A percentile compares a stretch with the other conserved stretches of the same genome.
Evolutionary conservation across 78 protist genomes (phyloP).

Genomic region (Dictyostelium brefeldianum): DNA sequence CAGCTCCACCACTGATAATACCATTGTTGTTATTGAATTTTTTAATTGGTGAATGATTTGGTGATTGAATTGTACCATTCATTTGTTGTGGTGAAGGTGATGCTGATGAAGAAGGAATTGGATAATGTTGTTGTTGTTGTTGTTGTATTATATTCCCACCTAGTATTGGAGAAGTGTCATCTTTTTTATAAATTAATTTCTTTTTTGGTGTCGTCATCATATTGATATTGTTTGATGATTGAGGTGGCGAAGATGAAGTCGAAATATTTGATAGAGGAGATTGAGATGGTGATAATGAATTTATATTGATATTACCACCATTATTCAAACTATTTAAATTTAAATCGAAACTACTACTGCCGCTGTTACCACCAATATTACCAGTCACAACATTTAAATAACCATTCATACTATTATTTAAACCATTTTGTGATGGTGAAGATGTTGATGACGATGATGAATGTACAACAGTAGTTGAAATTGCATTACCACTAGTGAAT

Average conservation of each 20-base stretch:
- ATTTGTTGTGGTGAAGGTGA: not conserved
- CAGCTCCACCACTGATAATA: not conserved
- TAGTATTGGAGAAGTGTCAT: not conserved
- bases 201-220: slow-evolving; percentile 17
- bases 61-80: not conserved
- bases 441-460: not conserved
- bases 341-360: not conserved
- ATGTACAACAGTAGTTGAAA: too few relatives aligned
- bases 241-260: not conserved
- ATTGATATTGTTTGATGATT: slow-evolving; percentile 8
- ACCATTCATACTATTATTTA: not conserved
- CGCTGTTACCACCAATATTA: not conserved
- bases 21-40: not conserved
- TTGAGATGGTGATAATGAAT: not conserved
- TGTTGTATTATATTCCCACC: not conserved
- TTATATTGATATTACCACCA: not conserved
- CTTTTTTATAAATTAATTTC: slow-evolving; percentile 14
- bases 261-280: not conserved
- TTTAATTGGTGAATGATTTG: not conserved
- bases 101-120: not conserved
- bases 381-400: not conserved
- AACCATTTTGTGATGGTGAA: not conserved
- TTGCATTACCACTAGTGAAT: not conserved
- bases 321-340: not conserved
- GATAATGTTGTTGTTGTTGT: not conserved